Conservation (phyloP, 2,329 filamentous ascomycete genomes). For the Catunica adiposa region DNA sequence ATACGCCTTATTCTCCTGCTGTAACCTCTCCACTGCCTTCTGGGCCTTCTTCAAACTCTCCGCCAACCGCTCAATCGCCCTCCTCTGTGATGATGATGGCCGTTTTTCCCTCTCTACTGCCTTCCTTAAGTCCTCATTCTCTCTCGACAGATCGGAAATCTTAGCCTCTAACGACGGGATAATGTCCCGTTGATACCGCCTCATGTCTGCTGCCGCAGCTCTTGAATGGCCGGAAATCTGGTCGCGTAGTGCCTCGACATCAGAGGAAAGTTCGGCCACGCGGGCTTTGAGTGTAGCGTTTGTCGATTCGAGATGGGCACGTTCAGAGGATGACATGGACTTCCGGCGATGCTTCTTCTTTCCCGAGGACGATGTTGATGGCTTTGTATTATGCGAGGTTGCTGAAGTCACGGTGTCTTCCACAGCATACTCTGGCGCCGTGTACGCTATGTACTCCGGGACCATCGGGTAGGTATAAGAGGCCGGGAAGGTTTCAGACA, state of each 20-base stretch:
- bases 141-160: neutral
- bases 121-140: neutral
- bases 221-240: neutral
- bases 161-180: conserved; percentile 1
- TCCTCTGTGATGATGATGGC: neutral
- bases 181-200: neutral
- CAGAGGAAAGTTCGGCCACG: neutral
- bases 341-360: neutral
- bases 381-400: neutral
- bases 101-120: too few species aligned
- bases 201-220: neutral
- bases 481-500: too few species aligned
- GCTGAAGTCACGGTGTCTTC: too few species aligned
- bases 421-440: too few species aligned
- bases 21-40: neutral
- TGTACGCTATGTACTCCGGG: too few species aligned
- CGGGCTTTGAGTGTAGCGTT: neutral
- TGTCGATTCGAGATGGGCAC: neutral
- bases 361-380: neutral
- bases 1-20: neutral
- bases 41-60: neutral
- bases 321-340: too few species aligned
- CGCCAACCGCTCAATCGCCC: neutral
- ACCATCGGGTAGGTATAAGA: too few species aligned
- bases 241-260: neutral